Evolutionary conservation across 805 yeast species (phyloP), one percentile per base, ranked within the genome.

Genomic region (Teunomyces stri): DNA sequence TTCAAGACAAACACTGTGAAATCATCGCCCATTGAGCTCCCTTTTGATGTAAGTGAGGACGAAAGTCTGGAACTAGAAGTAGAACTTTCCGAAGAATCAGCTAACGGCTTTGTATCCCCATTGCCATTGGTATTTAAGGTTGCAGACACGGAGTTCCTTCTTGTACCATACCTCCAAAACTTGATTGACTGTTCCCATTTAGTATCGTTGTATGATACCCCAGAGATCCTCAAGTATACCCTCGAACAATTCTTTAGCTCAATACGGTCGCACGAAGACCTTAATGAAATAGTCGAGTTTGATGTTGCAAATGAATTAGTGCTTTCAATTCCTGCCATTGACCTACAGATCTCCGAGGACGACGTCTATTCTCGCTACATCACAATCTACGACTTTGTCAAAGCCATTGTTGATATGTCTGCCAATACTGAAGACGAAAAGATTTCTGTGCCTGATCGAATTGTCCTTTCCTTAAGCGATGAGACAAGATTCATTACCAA

Each of bases 321-420:
- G 4, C 50, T 69, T 12, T 51, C 49, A 6, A 46, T 68, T 9
- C 66, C 69, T 2, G 68, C 68, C 47, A 49, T 70, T 27, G 54
- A 52, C 6, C 52, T 68, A 21, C 41, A 45, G n/a, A 54, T 70
- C n/a, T 50, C 69, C 1, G 72, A 70, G 45, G 70, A 67, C 49
- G 59, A 65, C 43, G 51, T 59, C 3, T 62, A 65, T 47, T 47
- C 66, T 3, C 49, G 56, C 16, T 60, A 62, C 16, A 49, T 64
- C 13, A 52, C 56, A 2, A 47, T 69, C 11, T 51, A 50, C 13
- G 72, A 66, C 48, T 57, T 70, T 29, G 40, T 65, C n/a, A 43
- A 51, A 18, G 45, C 61, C 20, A 65, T 62, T 48, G 47, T 48
- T 18, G 54, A 54, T 10, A 51, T 65, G 25, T 44, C 46, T 9